A percentile compares a stretch with the other conserved stretches of the same genome.
Conservation (phyloP, 2,329 filamentous ascomycete species). For the Fusarium decemcellulare region DNA sequence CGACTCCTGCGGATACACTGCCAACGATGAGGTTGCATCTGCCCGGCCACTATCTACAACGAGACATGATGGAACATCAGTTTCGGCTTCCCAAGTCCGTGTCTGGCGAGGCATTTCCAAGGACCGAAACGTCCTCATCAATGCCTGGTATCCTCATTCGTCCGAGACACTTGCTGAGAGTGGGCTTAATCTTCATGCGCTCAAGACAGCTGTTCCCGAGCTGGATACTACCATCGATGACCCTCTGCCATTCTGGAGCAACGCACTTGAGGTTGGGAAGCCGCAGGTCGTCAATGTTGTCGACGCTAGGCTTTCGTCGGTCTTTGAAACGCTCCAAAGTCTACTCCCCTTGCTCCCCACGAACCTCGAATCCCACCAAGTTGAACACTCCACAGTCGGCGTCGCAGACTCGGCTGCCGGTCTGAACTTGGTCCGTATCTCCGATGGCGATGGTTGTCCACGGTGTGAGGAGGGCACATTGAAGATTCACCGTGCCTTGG, state of each 20-base stretch:
- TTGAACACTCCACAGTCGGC: slow-evolving; percentile 39
- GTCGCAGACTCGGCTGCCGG: slow-evolving; percentile 54
- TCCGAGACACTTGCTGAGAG: slow-evolving; percentile 44
- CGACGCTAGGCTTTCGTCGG: slow-evolving; percentile 49
- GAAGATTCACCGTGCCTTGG: slow-evolving; percentile 80
- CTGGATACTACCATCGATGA: slow-evolving; percentile 81
- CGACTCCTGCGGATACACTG: slow-evolving; percentile 78
- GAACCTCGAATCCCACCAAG: slow-evolving; percentile 23
- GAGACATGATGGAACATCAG: neutral
- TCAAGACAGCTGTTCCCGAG: slow-evolving; percentile 76
- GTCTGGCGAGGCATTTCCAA: slow-evolving; percentile 76
- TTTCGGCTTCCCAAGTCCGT: slow-evolving; percentile 41
- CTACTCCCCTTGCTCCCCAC: slow-evolving; percentile 46
- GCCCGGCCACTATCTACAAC: slow-evolving; percentile 38
- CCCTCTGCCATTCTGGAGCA: slow-evolving; percentile 66
- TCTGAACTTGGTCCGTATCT: slow-evolving; percentile 76
- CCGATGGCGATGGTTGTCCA: slow-evolving; percentile 80
- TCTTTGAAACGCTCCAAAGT: slow-evolving; percentile 42
- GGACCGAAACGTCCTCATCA: slow-evolving; percentile 77
- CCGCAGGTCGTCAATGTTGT: slow-evolving; percentile 53
- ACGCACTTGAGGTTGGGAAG: slow-evolving; percentile 47
- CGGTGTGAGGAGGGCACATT: slow-evolving; percentile 76
- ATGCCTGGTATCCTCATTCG: slow-evolving; percentile 74
- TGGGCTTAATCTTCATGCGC: slow-evolving; percentile 66
- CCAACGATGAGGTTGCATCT: slow-evolving; percentile 88